phyloP scores from a whole-genome alignment of 2,329 filamentous ascomycete genomes.

The Xylaria sp. region DNA sequence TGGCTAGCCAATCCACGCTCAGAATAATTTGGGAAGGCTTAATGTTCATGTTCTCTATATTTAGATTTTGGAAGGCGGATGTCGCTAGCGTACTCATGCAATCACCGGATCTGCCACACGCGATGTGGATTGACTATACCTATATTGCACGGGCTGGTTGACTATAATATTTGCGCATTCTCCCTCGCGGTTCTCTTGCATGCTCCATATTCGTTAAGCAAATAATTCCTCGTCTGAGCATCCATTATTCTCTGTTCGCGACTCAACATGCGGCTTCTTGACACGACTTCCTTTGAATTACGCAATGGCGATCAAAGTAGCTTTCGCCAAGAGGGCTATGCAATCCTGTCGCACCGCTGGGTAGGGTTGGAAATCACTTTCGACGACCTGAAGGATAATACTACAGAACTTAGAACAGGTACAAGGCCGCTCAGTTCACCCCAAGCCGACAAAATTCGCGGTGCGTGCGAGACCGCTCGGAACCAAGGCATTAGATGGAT shows the following conservation, averaged over 20 bases:
- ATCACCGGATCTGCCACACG: background rate
- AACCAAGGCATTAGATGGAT: slow-evolving; percentile 46
- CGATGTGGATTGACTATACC: background rate
- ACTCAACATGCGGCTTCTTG: slow-evolving; percentile 17
- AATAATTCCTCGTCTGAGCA: background rate
- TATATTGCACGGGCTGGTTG: no score
- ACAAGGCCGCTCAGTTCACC: slow-evolving; percentile 7
- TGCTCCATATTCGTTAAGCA: background rate
- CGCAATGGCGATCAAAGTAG: background rate
- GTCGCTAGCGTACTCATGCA: background rate
- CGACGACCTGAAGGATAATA: slow-evolving; percentile 5
- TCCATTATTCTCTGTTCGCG: background rate
- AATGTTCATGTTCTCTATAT: background rate
- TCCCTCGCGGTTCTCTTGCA: background rate
- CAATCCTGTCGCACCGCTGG: slow-evolving; percentile 38
- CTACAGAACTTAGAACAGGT: slow-evolving; percentile 10
- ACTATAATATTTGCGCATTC: background rate
- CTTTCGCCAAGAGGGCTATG: slow-evolving; percentile 30
- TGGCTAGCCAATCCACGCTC: no score
- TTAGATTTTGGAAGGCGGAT: background rate
- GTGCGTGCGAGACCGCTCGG: slow-evolving; percentile 33
- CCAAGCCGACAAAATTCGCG: slow-evolving; percentile 27
- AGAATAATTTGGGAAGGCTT: no score
- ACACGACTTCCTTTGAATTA: slow-evolving; percentile 13
- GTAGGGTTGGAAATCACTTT: slow-evolving; percentile 31